phyloP scores from a whole-genome alignment of 352 stramenopile species.

The Discostella stelligera region DNA sequence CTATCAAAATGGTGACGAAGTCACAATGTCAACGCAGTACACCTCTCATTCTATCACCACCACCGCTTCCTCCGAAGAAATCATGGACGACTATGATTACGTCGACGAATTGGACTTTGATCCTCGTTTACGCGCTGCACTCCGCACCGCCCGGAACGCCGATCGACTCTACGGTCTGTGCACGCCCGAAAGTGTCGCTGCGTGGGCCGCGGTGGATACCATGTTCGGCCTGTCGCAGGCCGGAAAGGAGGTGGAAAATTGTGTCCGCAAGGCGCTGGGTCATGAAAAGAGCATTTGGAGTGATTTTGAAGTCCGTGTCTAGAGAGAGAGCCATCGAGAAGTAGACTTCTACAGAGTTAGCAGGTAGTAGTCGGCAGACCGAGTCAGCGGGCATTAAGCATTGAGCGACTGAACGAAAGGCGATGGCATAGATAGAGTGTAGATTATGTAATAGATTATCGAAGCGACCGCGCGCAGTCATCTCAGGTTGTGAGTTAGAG shows the following conservation, averaged over 20 bases:
- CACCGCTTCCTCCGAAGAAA: background rate
- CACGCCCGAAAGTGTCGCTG: slow-evolving; percentile 10
- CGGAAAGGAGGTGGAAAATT: slow-evolving; percentile 19
- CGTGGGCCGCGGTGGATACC: slow-evolving; percentile 24
- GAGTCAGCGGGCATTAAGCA: background rate
- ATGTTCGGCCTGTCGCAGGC: slow-evolving; percentile 15
- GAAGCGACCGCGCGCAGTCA: background rate
- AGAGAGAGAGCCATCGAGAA: background rate
- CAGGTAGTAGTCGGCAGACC: background rate
- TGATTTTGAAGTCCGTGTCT: background rate
- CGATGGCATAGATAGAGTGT: background rate
- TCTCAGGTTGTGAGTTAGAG: background rate
- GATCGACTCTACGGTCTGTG: slow-evolving; percentile 23
- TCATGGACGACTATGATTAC: background rate
- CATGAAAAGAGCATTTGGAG: slow-evolving; percentile 29
- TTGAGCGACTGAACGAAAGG: background rate
- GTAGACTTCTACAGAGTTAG: background rate
- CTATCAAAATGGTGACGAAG: slow-evolving; percentile 2
- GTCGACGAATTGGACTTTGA: slow-evolving; percentile 15
- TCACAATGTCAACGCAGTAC: background rate
- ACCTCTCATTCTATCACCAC: background rate
- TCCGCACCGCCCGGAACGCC: slow-evolving; percentile 13
- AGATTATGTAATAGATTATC: background rate
- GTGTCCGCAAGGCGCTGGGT: slow-evolving; percentile 13
- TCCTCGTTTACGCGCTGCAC: slow-evolving; percentile 8